These are phyloP conservation scores for Fusarium xyrophilum DNA, from an alignment of 2,329 filamentous ascomycete genomes.

Conservation along the genomic window DNA sequence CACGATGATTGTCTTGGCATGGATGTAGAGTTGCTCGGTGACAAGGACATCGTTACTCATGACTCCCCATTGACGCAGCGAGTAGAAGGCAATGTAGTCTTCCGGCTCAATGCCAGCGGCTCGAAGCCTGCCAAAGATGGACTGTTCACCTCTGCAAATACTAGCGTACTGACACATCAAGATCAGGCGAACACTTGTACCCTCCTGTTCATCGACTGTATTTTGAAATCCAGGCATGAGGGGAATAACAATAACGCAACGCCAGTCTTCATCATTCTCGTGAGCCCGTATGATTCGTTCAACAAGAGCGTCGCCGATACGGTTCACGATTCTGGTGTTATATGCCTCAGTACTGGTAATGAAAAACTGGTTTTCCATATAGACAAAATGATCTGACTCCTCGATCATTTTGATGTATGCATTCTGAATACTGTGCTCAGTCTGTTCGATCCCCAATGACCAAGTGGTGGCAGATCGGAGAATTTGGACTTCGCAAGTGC, in stretches of 20 bases:
- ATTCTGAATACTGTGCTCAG: constrained; percentile 93
- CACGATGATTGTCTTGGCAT: constrained; percentile 95
- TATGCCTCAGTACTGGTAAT: constrained; percentile 91
- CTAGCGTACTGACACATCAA: constrained; percentile 97
- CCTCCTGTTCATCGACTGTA: constrained; percentile 91
- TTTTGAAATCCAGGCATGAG: constrained; percentile 99
- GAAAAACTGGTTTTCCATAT: constrained; percentile 99
- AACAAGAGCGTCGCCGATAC: constrained; percentile 92
- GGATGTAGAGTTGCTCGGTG: constrained; percentile 97
- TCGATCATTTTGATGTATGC: constrained; percentile 95
- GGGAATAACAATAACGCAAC: constrained; percentile 87
- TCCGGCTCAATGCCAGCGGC: constrained; percentile 86
- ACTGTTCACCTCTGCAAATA: constrained; percentile 90
- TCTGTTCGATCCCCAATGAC: constrained; percentile 88
- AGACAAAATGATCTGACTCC: constrained; percentile 94
- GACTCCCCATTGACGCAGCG: constrained; percentile 88
- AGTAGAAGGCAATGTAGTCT: constrained; percentile 95
- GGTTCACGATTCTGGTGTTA: constrained; percentile 86
- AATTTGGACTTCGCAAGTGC: constrained; percentile 96
- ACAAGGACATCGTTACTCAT: constrained; percentile 85
- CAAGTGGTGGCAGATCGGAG: constrained; percentile 87
- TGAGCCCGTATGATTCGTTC: constrained; percentile 87
- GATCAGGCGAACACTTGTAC: constrained; percentile 91
- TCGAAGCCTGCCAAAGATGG: constrained; percentile 86
- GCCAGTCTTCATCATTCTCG: constrained; percentile 86